Conservation (phyloP, 192 early-diverging fungal genomes). For the Backusella luteola region DNA sequence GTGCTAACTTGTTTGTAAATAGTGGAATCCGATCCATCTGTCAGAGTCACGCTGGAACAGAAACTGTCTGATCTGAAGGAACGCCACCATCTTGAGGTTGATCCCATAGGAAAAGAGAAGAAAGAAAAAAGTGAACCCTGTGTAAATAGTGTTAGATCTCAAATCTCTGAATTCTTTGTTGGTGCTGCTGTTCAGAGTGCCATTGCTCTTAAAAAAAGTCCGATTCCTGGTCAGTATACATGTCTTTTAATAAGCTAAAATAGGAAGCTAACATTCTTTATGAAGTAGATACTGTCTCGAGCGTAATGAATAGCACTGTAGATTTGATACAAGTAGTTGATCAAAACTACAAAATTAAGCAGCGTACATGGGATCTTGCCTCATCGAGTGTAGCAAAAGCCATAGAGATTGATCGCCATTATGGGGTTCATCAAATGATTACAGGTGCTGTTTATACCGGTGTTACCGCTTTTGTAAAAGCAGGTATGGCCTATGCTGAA, state of each 20-base stretch:
- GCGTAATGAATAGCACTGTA: slow-evolving; percentile 39
- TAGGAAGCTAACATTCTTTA: not conserved
- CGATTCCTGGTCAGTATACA: slow-evolving; percentile 38
- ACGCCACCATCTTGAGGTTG: slow-evolving; percentile 3
- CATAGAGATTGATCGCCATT: slow-evolving; percentile 51
- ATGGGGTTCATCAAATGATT: slow-evolving; percentile 50
- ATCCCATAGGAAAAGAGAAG: not conserved
- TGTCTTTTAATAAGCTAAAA: not conserved
- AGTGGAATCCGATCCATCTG: slow-evolving; percentile 18
- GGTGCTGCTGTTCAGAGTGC: slow-evolving; percentile 42
- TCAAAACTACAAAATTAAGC: slow-evolving; percentile 41
- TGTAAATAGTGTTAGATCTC: not conserved
- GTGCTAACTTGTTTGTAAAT: not conserved
- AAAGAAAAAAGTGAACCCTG: not conserved
- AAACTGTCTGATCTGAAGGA: slow-evolving; percentile 17
- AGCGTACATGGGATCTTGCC: slow-evolving; percentile 50
- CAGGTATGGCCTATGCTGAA: slow-evolving; percentile 52
- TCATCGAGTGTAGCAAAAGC: slow-evolving; percentile 42
- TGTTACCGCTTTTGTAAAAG: slow-evolving; percentile 47
- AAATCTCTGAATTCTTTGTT: slow-evolving; percentile 32
- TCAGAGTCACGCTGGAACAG: slow-evolving; percentile 4
- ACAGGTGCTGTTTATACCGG: slow-evolving; percentile 45
- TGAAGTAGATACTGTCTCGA: slow-evolving; percentile 36
- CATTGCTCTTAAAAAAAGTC: slow-evolving; percentile 49
- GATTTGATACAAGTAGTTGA: slow-evolving; percentile 38